Evolutionary conservation across 2,329 filamentous ascomycete species (phyloP).

Genomic region (Aspergillus novofumigatus): DNA sequence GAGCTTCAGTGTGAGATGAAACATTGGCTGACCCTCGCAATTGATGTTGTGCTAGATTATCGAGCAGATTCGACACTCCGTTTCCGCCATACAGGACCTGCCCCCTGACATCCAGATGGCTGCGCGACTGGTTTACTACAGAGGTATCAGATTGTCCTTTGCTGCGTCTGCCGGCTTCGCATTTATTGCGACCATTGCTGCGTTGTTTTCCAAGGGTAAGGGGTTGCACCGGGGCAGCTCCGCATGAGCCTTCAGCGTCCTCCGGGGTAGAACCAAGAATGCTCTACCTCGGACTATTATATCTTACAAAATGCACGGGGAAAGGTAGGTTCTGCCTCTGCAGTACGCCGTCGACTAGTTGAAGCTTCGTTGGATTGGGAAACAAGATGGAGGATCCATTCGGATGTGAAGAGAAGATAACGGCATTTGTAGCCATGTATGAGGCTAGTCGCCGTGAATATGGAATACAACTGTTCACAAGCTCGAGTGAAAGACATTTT

Average conservation of each 20-base stretch:
- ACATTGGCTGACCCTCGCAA: constrained; percentile 23
- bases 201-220: constrained; percentile 44
- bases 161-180: constrained; percentile 52
- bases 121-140: constrained; percentile 57
- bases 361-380: neutral
- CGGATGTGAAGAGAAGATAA: neutral
- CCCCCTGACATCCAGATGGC: constrained; percentile 55
- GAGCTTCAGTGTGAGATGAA: neutral
- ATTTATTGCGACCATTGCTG: constrained; percentile 46
- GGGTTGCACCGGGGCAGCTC: constrained; percentile 17
- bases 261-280: neutral
- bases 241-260: neutral
- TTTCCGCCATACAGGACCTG: constrained; percentile 52
- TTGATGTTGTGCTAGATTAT: constrained; percentile 47
- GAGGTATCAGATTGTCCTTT: constrained; percentile 55
- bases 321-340: neutral
- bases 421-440: neutral
- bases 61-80: constrained; percentile 59
- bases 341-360: neutral
- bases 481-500: neutral
- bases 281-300: neutral
- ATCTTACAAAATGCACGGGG: neutral
- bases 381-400: neutral
- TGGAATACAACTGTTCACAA: no score
- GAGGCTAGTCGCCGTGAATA: neutral